A percentile compares a stretch with the other conserved stretches of the same genome.
Evolutionary conservation across 176 grass and related monocot genomes (phyloP).

Genomic region (Cymbopogon citratus): DNA sequence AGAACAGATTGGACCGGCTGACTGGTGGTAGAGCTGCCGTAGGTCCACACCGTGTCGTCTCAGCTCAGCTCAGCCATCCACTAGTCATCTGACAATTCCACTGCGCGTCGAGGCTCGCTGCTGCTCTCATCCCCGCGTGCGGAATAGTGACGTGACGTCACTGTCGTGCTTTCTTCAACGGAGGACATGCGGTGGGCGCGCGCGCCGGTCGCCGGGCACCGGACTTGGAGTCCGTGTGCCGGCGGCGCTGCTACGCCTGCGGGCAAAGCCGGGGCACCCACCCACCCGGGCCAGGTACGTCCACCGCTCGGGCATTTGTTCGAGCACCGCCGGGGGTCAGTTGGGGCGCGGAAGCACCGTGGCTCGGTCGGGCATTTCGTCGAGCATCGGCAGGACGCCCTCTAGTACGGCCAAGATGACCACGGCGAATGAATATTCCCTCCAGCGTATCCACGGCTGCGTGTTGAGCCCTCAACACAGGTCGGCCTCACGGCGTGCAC

Average conservation of each 20-base stretch:
- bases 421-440: neutral
- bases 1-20: neutral
- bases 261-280: too few species aligned
- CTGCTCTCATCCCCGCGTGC: too few species aligned
- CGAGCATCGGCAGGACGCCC: neutral
- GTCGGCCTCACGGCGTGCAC: too few species aligned
- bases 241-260: neutral
- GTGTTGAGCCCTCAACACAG: too few species aligned
- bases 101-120: neutral
- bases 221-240: neutral
- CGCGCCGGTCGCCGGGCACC: neutral
- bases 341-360: neutral
- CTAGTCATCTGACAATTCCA: neutral
- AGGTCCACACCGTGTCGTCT: neutral
- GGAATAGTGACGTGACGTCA: neutral
- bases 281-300: too few species aligned
- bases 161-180: neutral
- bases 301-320: neutral
- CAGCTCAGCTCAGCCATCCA: neutral
- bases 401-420: too few species aligned
- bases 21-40: neutral
- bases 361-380: neutral
- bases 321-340: neutral
- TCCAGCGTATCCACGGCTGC: too few species aligned
- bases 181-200: neutral